Base-by-base conservation (phyloP, 2,329 filamentous ascomycete species). In the Claviceps capensis region DNA sequence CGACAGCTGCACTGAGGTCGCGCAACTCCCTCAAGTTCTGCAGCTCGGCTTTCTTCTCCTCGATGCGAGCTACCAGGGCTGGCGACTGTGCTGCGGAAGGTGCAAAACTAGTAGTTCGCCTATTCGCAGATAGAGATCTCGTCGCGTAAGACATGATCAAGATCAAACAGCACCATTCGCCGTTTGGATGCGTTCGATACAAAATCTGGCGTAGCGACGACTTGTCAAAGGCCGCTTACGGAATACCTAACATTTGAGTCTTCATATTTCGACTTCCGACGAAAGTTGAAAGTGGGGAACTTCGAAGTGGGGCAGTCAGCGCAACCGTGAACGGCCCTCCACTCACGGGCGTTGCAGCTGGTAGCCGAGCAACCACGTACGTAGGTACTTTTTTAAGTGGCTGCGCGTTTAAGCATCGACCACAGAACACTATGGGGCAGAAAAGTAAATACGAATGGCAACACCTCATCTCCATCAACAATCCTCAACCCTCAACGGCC, bases 41-140 rank as follows among this genome's bases (percentile, higher is more conserved):
- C 5, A 94, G 76, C 66, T 94, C 88, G 51, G 82, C 81, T 67
- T 86, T 88, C 73, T 94, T 94, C 70, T 93, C 87, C 57, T 86
- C 82, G 63, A 94, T 88, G 57, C 87, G 83, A 45, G 85, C 80
- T 50, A 86, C 70, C 16, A 93, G 73, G 26, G 81, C 78, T 1
- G 85, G 79, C 1, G 86, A 86, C 65, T 87, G 83, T 47, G 80
- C 77, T 49, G 73, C 71, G 30, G 69, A 66, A 4, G 72, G 67
- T 23, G 71, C 67, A 2, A 73, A 70, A 46, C 69, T 67, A 59
- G 79, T 81, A 59, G 82, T 78, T 53, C 85, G 83, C 61, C 86
- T 70, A 61, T 89, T 83, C 26, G 82, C 80, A 3, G 83, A 77
- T 17, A 86, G 67, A 2, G 76, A 72, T 56, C 77, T 71, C 51